phyloP scores from a whole-genome alignment of 73 alveolate species.

The Breviolum minutum region DNA sequence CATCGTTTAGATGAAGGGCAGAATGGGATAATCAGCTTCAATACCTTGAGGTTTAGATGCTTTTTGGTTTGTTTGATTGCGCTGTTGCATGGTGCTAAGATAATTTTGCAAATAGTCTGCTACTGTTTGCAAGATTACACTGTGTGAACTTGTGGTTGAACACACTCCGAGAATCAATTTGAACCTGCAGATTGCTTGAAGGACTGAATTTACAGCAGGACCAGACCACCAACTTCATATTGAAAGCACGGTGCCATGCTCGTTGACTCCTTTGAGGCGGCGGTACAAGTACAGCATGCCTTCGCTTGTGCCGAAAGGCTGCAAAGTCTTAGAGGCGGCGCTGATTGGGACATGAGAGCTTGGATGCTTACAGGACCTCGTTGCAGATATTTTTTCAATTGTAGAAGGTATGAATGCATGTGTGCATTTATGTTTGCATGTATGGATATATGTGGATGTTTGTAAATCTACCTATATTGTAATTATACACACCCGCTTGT shows the following conservation, averaged over 20 bases:
- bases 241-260: neutral
- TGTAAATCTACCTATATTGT: no score
- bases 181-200: no score
- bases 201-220: no score
- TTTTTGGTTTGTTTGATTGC: no score
- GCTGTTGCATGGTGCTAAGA: no score
- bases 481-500: no score
- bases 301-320: conserved; percentile 75
- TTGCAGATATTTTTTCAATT: neutral
- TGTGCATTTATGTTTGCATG: neutral
- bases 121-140: no score
- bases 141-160: neutral
- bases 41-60: no score
- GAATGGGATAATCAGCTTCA: no score
- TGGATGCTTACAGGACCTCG: neutral
- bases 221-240: neutral
- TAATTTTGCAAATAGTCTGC: no score
- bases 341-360: neutral
- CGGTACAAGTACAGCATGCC: conserved; percentile 93
- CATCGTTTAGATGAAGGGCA: no score
- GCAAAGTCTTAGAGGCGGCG: conserved; percentile 29
- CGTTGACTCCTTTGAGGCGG: conserved; percentile 6
- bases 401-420: neutral
- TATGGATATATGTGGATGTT: neutral
- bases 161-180: neutral